These are phyloP conservation scores for Perkinsus chesapeaki DNA, from an alignment of 169 alveolate genomes.

Conservation along the genomic window DNA sequence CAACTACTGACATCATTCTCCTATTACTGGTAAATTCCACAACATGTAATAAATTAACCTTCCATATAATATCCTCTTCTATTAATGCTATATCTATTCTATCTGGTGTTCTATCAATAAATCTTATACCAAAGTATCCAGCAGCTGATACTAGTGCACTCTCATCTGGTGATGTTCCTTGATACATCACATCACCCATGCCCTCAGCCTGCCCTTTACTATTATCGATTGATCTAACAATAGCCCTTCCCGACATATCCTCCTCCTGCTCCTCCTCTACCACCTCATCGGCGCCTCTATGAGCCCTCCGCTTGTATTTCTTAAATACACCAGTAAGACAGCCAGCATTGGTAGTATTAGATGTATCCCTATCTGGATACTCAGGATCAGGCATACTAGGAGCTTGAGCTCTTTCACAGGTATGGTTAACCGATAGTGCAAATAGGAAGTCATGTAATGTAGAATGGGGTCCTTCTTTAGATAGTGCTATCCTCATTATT, in stretches of 20 bases:
- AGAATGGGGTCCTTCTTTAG: not conserved
- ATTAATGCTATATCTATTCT: not conserved
- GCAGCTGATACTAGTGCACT: constrained; percentile 26
- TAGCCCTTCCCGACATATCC: not conserved
- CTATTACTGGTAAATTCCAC: constrained; percentile 47
- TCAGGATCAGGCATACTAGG: not conserved
- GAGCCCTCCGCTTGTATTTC: not conserved
- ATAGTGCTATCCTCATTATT: not conserved
- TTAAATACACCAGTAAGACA: not conserved
- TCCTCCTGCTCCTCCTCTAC: not conserved
- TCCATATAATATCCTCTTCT: not conserved
- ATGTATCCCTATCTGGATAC: not conserved
- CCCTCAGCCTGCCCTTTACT: not conserved
- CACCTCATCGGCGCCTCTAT: not conserved
- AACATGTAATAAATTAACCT: constrained; percentile 17
- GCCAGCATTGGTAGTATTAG: not conserved
- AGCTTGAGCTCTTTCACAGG: not conserved
- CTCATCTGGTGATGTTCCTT: constrained; percentile 31
- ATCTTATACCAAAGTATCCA: constrained; percentile 14
- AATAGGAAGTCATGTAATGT: not conserved
- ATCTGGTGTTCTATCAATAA: constrained; percentile 10
- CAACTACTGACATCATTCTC: constrained; percentile 44
- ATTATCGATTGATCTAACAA: not conserved
- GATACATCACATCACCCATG: not conserved
- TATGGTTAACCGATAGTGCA: not conserved